These are phyloP conservation scores for Eucalyptus grandis DNA, from an alignment of 345 rosid genomes.

Conservation along the genomic window DNA sequence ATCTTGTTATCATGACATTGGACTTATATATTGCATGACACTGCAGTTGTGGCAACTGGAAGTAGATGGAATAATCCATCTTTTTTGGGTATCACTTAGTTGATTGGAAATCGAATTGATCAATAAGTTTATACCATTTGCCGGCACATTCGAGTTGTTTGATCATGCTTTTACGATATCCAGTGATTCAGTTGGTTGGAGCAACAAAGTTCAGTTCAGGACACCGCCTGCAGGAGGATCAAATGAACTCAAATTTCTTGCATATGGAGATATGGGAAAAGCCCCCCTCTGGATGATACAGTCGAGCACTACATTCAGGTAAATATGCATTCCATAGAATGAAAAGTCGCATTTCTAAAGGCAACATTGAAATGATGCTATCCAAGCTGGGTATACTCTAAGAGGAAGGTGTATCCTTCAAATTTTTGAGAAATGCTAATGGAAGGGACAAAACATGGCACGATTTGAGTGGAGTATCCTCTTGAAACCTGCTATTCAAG, in stretches of 20 bases:
- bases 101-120: not conserved
- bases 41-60: not conserved
- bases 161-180: not conserved
- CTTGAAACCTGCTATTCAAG: not conserved
- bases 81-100: not conserved
- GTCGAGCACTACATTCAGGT: slow-evolving; percentile 65
- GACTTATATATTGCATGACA: not conserved
- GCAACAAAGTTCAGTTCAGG: slow-evolving; percentile 24
- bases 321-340: not conserved
- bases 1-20: not conserved
- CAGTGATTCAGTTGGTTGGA: slow-evolving; percentile 58
- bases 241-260: slow-evolving; percentile 36
- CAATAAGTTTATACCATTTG: not conserved
- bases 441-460: not conserved
- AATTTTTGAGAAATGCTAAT: not conserved
- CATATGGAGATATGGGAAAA: slow-evolving; percentile 73
- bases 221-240: slow-evolving; percentile 60
- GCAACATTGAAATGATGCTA: not conserved
- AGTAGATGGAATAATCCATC: not conserved
- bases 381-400: not conserved
- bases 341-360: not conserved
- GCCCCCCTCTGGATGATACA: slow-evolving; percentile 53
- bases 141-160: not conserved
- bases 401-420: not conserved
- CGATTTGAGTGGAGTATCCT: not conserved